Conservation (phyloP, 1,139 yeast genomes). For the Yamadazyma taylorii region DNA sequence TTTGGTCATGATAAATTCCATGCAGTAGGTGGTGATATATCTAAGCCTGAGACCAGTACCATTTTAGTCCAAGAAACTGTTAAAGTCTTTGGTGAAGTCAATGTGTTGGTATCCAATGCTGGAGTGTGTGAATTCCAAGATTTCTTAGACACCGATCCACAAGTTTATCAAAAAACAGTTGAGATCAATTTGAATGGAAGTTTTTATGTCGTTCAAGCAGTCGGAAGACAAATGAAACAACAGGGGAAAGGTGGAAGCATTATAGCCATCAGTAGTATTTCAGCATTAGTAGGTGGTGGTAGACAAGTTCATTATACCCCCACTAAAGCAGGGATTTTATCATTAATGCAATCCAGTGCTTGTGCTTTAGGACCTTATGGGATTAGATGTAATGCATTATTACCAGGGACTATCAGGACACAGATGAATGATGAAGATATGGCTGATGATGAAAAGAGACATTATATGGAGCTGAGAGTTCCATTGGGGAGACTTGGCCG, state of each 20-base stretch:
- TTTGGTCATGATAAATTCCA: conserved; percentile 23
- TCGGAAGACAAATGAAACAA: conserved; percentile 42
- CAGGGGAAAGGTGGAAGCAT: conserved; percentile 50
- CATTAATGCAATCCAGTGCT: conserved; percentile 45
- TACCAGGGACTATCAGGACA: conserved; percentile 46
- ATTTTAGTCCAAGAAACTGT: conserved; percentile 34
- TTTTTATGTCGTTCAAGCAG: conserved; percentile 46
- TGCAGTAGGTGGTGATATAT: conserved; percentile 44
- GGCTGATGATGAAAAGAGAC: conserved; percentile 27
- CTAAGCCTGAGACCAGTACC: conserved; percentile 35
- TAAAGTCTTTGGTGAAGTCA: conserved; percentile 36
- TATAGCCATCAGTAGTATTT: conserved; percentile 39
- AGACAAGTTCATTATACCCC: conserved; percentile 45
- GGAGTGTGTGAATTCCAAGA: conserved; percentile 28
- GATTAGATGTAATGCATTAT: conserved; percentile 40
- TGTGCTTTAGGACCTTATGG: conserved; percentile 42
- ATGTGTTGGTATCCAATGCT: conserved; percentile 47
- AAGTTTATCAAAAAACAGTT: conserved; percentile 26
- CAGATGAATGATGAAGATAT: conserved; percentile 40
- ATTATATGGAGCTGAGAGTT: conserved; percentile 39
- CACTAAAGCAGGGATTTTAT: conserved; percentile 48
- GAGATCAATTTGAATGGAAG: conserved; percentile 45
- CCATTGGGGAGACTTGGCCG: conserved; percentile 47
- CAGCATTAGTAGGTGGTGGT: conserved; percentile 42
- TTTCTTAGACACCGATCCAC: conserved; percentile 31